Evolutionary conservation across 202 grass and related monocot genomes (phyloP).

Genomic region (Panicum hallii): DNA sequence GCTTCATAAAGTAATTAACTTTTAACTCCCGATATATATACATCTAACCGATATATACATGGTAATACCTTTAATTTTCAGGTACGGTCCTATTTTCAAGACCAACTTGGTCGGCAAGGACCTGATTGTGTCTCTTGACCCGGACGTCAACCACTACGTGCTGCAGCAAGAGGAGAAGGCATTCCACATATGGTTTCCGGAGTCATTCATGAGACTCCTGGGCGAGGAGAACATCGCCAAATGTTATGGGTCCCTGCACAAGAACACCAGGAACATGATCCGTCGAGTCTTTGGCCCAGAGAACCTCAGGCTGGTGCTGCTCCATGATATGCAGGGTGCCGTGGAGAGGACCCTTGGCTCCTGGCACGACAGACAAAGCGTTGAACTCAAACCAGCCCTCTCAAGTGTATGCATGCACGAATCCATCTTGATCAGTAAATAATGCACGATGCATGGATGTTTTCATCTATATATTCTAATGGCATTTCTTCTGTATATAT

Average conservation of each 20-base stretch:
- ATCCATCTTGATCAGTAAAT: not conserved
- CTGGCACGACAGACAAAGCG: slow-evolving; percentile 1
- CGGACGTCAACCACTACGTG: slow-evolving; percentile 20
- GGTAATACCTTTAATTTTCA: not conserved
- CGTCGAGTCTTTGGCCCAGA: slow-evolving; percentile 49
- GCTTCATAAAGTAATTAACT: too few relatives aligned
- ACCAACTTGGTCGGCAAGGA: slow-evolving; percentile 27
- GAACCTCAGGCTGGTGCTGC: slow-evolving; percentile 21
- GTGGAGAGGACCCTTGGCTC: not conserved
- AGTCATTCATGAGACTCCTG: slow-evolving; percentile 29
- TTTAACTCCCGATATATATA: too few relatives aligned
- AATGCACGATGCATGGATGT: not conserved
- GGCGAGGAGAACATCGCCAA: slow-evolving; percentile 19
- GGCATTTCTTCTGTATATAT: not conserved
- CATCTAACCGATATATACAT: too few relatives aligned
- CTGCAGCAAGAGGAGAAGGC: slow-evolving; percentile 35
- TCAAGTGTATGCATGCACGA: slow-evolving; percentile 18
- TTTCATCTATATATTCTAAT: not conserved
- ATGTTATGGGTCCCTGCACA: slow-evolving; percentile 22
- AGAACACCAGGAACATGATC: slow-evolving; percentile 39
- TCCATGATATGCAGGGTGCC: slow-evolving; percentile 26
- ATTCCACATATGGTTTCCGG: slow-evolving; percentile 15
- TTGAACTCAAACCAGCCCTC: slow-evolving; percentile 35
- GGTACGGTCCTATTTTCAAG: slow-evolving; percentile 40
- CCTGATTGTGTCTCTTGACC: slow-evolving; percentile 19